These are phyloP conservation scores for Pythium sp. DNA, from an alignment of 352 stramenopile species.

Conservation along the genomic window DNA sequence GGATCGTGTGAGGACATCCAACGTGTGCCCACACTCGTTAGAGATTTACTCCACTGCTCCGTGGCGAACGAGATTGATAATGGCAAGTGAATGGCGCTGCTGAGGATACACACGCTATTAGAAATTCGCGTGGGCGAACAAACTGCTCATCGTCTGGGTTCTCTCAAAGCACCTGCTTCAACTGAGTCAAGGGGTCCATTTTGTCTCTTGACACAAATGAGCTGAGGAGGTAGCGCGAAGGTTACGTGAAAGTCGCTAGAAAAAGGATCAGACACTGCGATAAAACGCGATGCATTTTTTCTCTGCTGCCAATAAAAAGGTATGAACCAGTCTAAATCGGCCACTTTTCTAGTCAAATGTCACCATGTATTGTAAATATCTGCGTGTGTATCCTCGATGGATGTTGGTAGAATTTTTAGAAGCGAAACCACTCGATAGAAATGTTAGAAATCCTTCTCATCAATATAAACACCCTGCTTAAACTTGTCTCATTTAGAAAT, in stretches of 20 bases:
- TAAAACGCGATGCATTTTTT: neutral
- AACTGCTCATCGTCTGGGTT: too few species aligned
- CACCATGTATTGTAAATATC: neutral
- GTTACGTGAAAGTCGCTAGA: neutral
- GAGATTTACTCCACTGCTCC: too few species aligned
- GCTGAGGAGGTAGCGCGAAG: neutral
- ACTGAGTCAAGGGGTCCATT: neutral
- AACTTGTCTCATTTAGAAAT: neutral
- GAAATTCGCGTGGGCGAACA: too few species aligned
- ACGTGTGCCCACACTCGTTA: too few species aligned
- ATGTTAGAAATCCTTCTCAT: neutral
- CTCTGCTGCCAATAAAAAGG: neutral
- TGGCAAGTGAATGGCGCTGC: too few species aligned
- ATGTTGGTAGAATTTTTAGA: neutral
- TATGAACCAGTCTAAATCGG: too few species aligned
- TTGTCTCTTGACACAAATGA: neutral
- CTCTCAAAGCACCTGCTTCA: neutral
- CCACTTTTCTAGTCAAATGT: neutral
- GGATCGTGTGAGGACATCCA: too few species aligned
- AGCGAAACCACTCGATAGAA: neutral
- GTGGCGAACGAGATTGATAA: too few species aligned
- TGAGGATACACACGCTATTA: too few species aligned
- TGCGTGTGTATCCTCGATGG: neutral
- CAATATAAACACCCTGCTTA: neutral
- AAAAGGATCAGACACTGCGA: neutral